Evolutionary conservation across 2,329 filamentous ascomycete species (phyloP), one percentile per base, ranked within the genome.

Genomic region (Aureobasidium uvarum): DNA sequence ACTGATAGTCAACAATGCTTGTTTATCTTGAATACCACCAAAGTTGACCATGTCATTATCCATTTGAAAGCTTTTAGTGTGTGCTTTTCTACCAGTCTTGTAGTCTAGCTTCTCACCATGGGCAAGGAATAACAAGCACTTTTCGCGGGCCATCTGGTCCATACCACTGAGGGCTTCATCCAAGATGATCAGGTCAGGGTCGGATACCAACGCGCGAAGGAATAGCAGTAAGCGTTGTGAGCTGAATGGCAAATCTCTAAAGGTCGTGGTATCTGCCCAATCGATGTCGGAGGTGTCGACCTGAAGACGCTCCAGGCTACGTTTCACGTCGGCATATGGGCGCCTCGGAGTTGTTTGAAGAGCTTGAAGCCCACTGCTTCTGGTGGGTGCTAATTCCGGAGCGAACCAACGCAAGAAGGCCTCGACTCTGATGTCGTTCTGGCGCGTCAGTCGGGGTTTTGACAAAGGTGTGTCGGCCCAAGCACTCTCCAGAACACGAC

Each of bases 1-100:
- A 67, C 92, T 95, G 67, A 98, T 94, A 69, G 93, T 92, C n/a
- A 98, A 84, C 25, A 99, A 78, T 0, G 92, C 92, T 77, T 98
- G 94, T 25, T 85, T 76, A 0, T 86, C 80, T 1, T 83, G 82
- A 65, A 97, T 77, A 0, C 92, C 92, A 0, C 72, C 73, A 5
- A 94, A 77, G 25, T 77, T 80, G 1, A 86, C 80, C 1, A 74
- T 73, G 0, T 80, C 83, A 0, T 76, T 70, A 64, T 77, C 78
- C 8, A 79, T 75, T 0, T 76, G 74, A 1, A 68, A 50, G 52
- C 71, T 72, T 18, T 48, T 23, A 28, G 41, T 13, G 7, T 36
- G 33, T 36, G 41, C 16, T 33, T 31, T 62, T 5, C n/a, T 11
- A 13, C 23, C 16, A 16, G n/a, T 4, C 16, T 38, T 45, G 11